Evolutionary conservation across 2,329 filamentous ascomycete species (phyloP).

Genomic region (Alternaria conjuncta): DNA sequence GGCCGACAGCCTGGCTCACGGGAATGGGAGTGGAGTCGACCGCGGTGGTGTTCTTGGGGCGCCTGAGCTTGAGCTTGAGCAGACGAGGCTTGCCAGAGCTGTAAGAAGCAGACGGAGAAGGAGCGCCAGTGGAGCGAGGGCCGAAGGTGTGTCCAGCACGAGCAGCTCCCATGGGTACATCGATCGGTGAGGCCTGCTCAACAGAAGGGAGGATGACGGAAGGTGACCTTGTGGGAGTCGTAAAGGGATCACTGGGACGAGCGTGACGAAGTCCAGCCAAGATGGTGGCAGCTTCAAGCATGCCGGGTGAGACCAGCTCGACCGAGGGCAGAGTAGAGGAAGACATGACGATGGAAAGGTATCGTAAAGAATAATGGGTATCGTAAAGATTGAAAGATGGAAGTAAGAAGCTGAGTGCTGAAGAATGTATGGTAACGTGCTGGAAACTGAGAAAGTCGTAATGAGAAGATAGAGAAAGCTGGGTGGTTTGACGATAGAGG

Average conservation of each 20-base stretch:
- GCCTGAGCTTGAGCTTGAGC: neutral
- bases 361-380: neutral
- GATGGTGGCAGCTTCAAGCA: neutral
- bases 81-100: neutral
- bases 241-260: neutral
- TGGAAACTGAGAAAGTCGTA: neutral
- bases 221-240: neutral
- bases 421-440: neutral
- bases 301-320: neutral
- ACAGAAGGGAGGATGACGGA: neutral
- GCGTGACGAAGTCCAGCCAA: neutral
- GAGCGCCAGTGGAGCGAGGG: neutral
- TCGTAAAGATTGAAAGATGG: neutral
- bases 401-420: neutral
- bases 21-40: neutral
- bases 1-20: neutral
- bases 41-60: neutral
- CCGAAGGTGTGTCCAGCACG: neutral
- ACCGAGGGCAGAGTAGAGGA: neutral
- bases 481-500: neutral
- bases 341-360: neutral
- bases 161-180: neutral
- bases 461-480: neutral
- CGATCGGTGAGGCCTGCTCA: neutral
- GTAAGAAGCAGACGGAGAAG: neutral